Evolutionary conservation across 495 filamentous ascomycete genomes (phyloP).

Genomic region (Lentithecium fluviatile): DNA sequence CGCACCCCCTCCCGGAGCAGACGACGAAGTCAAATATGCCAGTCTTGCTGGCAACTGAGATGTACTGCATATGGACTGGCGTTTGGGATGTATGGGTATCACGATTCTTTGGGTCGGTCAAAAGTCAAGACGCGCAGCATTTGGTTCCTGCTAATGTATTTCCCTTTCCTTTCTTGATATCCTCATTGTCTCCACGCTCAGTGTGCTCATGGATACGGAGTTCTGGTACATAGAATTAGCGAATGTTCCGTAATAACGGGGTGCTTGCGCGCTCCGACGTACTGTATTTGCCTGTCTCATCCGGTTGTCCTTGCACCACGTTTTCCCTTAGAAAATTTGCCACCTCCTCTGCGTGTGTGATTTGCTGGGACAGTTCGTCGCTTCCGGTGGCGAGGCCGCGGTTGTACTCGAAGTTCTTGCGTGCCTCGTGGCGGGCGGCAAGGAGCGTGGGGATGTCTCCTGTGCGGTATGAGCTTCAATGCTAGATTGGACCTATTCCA

Average conservation of each 20-base stretch:
- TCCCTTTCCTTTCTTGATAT: slow-evolving; percentile 49
- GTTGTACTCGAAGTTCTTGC: slow-evolving; percentile 67
- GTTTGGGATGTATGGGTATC: slow-evolving; percentile 20
- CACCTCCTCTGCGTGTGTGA: slow-evolving; percentile 80
- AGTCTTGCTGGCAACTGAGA: slow-evolving; percentile 77
- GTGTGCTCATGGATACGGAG: slow-evolving; percentile 86
- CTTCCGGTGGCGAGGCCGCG: slow-evolving; percentile 55
- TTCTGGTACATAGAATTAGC: slow-evolving; percentile 50
- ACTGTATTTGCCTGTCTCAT: slow-evolving; percentile 62
- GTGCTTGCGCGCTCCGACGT: slow-evolving; percentile 39
- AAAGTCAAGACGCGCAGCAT: slow-evolving; percentile 35
- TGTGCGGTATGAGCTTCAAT: slow-evolving; percentile 39
- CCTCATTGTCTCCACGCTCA: slow-evolving; percentile 89
- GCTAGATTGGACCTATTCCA: not conserved
- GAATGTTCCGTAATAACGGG: slow-evolving; percentile 1
- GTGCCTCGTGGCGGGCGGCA: slow-evolving; percentile 69
- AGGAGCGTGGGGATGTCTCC: slow-evolving; percentile 64
- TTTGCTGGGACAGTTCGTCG: slow-evolving; percentile 49
- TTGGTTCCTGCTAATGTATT: slow-evolving; percentile 36
- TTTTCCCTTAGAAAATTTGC: slow-evolving; percentile 78
- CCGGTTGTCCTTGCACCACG: slow-evolving; percentile 73
- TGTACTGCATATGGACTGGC: slow-evolving; percentile 30
- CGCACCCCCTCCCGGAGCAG: slow-evolving; percentile 79
- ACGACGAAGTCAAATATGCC: slow-evolving; percentile 72
- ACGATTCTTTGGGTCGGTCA: slow-evolving; percentile 17